Evolutionary conservation across 768 basidiomycete species (phyloP).

Genomic region (Tubosaeta sp.): DNA sequence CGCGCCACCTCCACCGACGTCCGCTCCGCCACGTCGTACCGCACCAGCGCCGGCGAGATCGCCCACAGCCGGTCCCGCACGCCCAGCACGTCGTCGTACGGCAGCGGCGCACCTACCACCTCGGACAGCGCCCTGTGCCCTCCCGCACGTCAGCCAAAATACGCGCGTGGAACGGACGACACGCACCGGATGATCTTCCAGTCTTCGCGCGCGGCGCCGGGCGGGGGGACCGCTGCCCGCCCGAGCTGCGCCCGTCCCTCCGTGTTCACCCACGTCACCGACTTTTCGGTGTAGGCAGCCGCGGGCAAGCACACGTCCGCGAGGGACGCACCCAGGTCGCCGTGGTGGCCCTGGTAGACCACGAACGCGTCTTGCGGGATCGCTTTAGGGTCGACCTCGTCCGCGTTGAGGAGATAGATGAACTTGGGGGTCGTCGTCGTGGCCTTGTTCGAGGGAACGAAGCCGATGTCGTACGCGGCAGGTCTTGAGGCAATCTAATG

Average conservation of each 20-base stretch:
- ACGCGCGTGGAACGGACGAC: neutral
- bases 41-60: constrained; percentile 82
- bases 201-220: constrained; percentile 94
- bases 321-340: constrained; percentile 91
- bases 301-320: constrained; percentile 96
- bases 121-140: constrained; percentile 86
- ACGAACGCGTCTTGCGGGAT: constrained; percentile 94
- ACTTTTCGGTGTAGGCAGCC: constrained; percentile 91
- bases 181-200: constrained; percentile 92
- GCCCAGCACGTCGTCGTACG: constrained; percentile 82
- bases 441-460: constrained; percentile 80
- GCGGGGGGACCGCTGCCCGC: constrained; percentile 86
- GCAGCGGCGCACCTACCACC: constrained; percentile 70
- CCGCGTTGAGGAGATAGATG: constrained; percentile 93
- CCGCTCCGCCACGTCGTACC: constrained; percentile 77
- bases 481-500: constrained; percentile 84
- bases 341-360: constrained; percentile 98
- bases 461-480: constrained; percentile 93
- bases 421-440: constrained; percentile 82
- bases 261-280: constrained; percentile 92
- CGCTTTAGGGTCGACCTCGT: constrained; percentile 82
- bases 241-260: constrained; percentile 92
- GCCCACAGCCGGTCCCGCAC: constrained; percentile 96
- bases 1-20: constrained; percentile 68
- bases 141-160: too few species aligned